phyloP scores from a whole-genome alignment of 192 early-diverging fungal genomes.

The Entomortierella beljakovae region DNA sequence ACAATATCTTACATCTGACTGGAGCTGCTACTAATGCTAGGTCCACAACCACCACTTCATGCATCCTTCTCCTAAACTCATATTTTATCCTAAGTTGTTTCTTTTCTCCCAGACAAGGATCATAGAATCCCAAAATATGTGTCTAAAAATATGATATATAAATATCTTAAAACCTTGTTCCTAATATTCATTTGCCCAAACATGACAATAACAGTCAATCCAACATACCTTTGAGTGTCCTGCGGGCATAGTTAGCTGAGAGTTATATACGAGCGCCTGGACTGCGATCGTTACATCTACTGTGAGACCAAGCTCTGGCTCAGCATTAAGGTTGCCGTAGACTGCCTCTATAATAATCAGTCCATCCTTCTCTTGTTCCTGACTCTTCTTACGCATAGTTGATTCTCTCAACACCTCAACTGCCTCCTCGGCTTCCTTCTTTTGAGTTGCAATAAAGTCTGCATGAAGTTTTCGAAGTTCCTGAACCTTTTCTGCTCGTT shows the following conservation, averaged over 20 bases:
- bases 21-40: conserved; percentile 83
- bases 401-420: conserved; percentile 75
- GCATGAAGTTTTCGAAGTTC: conserved; percentile 72
- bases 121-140: conserved; percentile 93
- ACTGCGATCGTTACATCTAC: conserved; percentile 91
- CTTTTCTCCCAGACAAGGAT: conserved; percentile 89
- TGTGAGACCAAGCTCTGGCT: conserved; percentile 36
- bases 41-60: conserved; percentile 87
- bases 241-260: conserved; percentile 89
- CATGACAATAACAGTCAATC: not conserved
- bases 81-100: conserved; percentile 91
- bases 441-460: conserved; percentile 69
- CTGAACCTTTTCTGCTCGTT: conserved; percentile 56
- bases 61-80: conserved; percentile 81
- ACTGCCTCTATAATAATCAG: conserved; percentile 87
- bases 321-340: conserved; percentile 82
- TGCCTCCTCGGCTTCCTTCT: conserved; percentile 84
- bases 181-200: not conserved
- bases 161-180: not conserved
- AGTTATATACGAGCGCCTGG: conserved; percentile 85
- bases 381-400: conserved; percentile 73
- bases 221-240: conserved; percentile 85
- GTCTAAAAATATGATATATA: conserved; percentile 58
- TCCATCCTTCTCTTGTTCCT: conserved; percentile 75
- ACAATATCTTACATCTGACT: conserved; percentile 67